phyloP scores from a whole-genome alignment of 176 grass and related monocot genomes.

The Lolium multiflorum region DNA sequence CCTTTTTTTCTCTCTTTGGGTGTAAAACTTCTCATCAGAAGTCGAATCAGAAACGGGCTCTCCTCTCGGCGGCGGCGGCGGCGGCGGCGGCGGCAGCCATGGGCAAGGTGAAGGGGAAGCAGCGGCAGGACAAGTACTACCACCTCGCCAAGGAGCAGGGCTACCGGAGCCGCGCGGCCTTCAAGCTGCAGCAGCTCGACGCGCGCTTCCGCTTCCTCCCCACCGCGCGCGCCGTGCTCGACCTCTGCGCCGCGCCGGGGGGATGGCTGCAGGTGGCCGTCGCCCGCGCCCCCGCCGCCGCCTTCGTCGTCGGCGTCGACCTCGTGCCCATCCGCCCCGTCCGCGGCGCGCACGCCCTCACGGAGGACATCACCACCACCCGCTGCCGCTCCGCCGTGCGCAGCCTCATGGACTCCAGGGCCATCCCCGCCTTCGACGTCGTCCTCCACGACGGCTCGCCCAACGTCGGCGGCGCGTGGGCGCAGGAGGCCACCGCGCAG shows the following conservation, averaged over 20 bases:
- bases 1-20: too few relatives aligned
- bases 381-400: too few relatives aligned
- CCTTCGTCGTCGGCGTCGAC: constrained; percentile 85
- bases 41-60: not conserved
- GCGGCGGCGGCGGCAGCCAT: constrained; percentile 38
- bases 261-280: constrained; percentile 96
- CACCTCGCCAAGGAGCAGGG: constrained; percentile 90
- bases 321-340: too few relatives aligned
- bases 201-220: constrained; percentile 86
- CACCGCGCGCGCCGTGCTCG: constrained; percentile 72
- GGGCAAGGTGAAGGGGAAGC: constrained; percentile 97
- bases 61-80: too few relatives aligned
- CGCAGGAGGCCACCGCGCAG: constrained; percentile 89
- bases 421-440: too few relatives aligned
- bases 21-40: not conserved
- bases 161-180: constrained; percentile 83
- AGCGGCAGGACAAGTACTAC: constrained; percentile 88
- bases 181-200: constrained; percentile 97
- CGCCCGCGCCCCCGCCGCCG: constrained; percentile 58
- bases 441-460: too few relatives aligned
- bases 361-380: too few relatives aligned
- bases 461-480: too few relatives aligned
- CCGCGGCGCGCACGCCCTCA: too few relatives aligned
- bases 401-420: too few relatives aligned
- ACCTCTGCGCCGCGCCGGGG: constrained; percentile 88